Conservation (phyloP, 805 yeast species). For the Metschnikowia koreensis region DNA sequence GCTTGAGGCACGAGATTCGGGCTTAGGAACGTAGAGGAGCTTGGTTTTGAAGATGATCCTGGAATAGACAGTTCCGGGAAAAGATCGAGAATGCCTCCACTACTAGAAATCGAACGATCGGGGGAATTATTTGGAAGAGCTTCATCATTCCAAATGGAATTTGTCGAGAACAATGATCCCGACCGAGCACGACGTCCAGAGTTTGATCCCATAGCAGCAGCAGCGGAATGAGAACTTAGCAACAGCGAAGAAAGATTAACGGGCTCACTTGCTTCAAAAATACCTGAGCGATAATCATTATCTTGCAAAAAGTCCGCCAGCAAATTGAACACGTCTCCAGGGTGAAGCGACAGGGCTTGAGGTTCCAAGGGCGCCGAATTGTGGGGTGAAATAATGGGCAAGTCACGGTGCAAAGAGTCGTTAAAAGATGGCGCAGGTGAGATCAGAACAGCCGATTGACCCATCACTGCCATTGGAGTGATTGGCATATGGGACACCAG, state of each 20-base stretch:
- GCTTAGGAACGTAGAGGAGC: slow-evolving; percentile 19
- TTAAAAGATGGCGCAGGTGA: slow-evolving; percentile 2
- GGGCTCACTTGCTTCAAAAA: background rate
- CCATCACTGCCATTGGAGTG: background rate
- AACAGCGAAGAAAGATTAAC: slow-evolving; percentile 17
- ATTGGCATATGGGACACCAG: slow-evolving; percentile 3
- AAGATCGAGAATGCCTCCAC: slow-evolving; percentile 12
- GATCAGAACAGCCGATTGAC: background rate
- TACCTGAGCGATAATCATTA: background rate
- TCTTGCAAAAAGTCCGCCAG: slow-evolving; percentile 9
- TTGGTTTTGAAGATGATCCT: slow-evolving; percentile 7
- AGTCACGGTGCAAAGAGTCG: background rate
- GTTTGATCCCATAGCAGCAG: slow-evolving; percentile 5
- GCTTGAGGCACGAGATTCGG: slow-evolving; percentile 22
- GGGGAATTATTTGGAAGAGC: slow-evolving; percentile 18
- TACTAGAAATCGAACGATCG: slow-evolving; percentile 13
- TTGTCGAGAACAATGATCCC: slow-evolving; percentile 49
- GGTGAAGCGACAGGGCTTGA: slow-evolving; percentile 3
- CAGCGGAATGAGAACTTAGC: slow-evolving; percentile 10
- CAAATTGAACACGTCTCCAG: slow-evolving; percentile 11
- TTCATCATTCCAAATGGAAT: slow-evolving; percentile 62
- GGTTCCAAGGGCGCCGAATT: slow-evolving; percentile 13
- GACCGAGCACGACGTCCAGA: slow-evolving; percentile 46
- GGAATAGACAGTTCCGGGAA: slow-evolving; percentile 10
- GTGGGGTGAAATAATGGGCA: slow-evolving; percentile 9